Evolutionary conservation across 2,329 filamentous ascomycete species (phyloP), one percentile per base, ranked within the genome.

Genomic region (Ceratocystis colombiana): DNA sequence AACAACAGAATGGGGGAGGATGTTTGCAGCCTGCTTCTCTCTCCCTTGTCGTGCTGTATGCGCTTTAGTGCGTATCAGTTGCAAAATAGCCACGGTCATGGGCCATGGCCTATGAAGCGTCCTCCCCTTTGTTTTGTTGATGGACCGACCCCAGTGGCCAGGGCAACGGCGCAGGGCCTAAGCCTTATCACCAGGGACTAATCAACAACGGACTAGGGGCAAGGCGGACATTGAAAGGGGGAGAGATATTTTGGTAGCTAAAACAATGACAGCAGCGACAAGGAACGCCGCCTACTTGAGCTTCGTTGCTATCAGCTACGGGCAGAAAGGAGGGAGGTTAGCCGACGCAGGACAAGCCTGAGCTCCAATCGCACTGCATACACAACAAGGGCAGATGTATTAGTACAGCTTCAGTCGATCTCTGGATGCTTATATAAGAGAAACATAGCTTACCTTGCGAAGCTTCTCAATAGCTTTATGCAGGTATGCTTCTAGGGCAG

Each of bases 121-220:
- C 37, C 10, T 41, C 37, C 37, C 48, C 48, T 41, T 45, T 20
- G 33, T 44, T 45, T 48, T 62, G 61, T 20, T 70, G 72, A 10
- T 76, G 76, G 37, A 76, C 76, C 20, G 61, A 33, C 25, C 22
- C 2, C 28, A 48, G 37, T 48, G 61, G 45, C 37, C 37, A 41
- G 30, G 45, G 61, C 45, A 45, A 62, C 61, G 37, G 37, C 6
- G 17, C 37, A 45, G 45, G 22, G 45, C 37, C 61, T 41, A 30
- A 62, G 10, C 61, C 37, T 46, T 62, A 46, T 46, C 33, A 30
- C 7, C 25, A 62, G 37, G 10, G 17, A 20, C 17, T n/a, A 45
- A 62, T 41, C 20, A 10, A 45, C 20, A 30, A 30, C n/a, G 5
- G n/a, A 50, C 46, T 22, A n/a, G 15, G 46, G 22, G 46, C 46